Evolutionary conservation across 169 alveolate species (phyloP), one percentile per base, ranked within the genome.

Genomic region (Miamiensis avidus): DNA sequence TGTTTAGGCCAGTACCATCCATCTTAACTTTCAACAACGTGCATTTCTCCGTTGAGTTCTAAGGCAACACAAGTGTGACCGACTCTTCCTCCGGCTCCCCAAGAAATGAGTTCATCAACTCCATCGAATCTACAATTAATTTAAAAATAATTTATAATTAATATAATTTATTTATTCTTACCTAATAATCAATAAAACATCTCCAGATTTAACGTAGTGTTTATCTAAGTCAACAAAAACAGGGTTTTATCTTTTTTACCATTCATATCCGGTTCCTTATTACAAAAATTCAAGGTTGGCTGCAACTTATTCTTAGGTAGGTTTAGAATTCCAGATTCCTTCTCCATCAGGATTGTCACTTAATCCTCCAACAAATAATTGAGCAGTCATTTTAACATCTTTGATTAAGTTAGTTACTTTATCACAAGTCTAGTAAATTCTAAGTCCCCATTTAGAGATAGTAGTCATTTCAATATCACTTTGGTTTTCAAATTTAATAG

Each of bases 1-100:
- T 81, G 34, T 27, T 87, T 85, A 34, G 98, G 98, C 98, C 97
- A 94, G 86, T 94, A 93, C 96, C 95, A 90, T 11, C 93, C 97
- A 87, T 93, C 97, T 84, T 94, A 92, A 69, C 93, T 78, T 89
- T 96, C 98, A 6, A 96, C 83, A 65, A 94, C 91, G 82, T 93
- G 92, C n/a, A 93, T 84, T 78, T 88, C 96, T 29, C 94, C 97
- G 82, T 93, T 94, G 31, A 93, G 85, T 89, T 96, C 89, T 15
- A 95, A 75, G 30, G 95, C 93, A 0, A 93, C 93, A 34, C 89
- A 88, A 28, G 94, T 78, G 86, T 96, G 98, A 26, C 97, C 97
- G 25, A 84, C 65, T 65, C 85, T 83, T 25, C 94, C 76, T 1
- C 98, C 98, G 28, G 96, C 81, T 28, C 97, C 97, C 83, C 88